phyloP scores from a whole-genome alignment of 2,329 filamentous ascomycete species.

The Fusarium buxicola region DNA sequence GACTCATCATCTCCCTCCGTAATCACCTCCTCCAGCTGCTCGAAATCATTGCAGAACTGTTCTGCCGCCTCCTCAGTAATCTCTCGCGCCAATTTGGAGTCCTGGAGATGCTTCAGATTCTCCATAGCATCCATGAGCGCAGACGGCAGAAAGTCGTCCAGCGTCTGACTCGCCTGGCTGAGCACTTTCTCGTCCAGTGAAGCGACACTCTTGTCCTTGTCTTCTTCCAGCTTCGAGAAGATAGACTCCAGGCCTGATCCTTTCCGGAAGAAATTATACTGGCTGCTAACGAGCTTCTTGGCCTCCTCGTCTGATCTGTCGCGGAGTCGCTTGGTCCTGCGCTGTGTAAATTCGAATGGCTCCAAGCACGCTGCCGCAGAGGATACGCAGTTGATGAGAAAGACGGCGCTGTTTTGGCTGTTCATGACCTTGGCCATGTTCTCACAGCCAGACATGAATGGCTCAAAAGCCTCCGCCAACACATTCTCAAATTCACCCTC shows the following conservation, averaged over 20 bases:
- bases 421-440: constrained; percentile 73
- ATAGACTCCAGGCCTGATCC: constrained; percentile 79
- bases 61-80: constrained; percentile 87
- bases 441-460: constrained; percentile 82
- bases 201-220: constrained; percentile 49
- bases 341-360: constrained; percentile 72
- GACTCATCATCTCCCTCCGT: constrained; percentile 57
- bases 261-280: constrained; percentile 78
- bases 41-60: constrained; percentile 88
- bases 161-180: constrained; percentile 74
- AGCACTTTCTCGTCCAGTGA: constrained; percentile 66
- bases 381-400: constrained; percentile 78
- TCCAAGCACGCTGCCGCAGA: constrained; percentile 67
- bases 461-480: constrained; percentile 83
- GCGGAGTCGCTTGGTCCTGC: constrained; percentile 66
- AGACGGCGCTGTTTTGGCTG: constrained; percentile 72
- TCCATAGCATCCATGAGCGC: constrained; percentile 93
- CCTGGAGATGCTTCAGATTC: constrained; percentile 79
- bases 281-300: constrained; percentile 71
- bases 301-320: constrained; percentile 66
- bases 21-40: constrained; percentile 64
- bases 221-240: constrained; percentile 65
- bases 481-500: constrained; percentile 80
- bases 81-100: constrained; percentile 75
- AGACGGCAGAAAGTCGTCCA: constrained; percentile 93